phyloP scores from a whole-genome alignment of 2,329 filamentous ascomycete species.

The Aspergillus melleus region DNA sequence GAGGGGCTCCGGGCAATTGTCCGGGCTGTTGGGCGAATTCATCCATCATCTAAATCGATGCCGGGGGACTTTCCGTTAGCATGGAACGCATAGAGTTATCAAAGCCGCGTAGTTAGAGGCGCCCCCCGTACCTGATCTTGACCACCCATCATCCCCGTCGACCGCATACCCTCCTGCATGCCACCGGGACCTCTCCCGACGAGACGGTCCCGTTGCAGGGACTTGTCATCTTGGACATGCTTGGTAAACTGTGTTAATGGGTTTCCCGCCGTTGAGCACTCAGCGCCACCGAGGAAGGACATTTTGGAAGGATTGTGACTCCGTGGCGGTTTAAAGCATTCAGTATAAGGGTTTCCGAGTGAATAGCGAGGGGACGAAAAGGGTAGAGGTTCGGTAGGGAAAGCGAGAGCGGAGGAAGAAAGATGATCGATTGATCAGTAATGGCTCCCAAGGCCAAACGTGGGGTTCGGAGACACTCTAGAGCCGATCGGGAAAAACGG shows the following conservation, averaged over 20 bases:
- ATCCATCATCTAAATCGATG: constrained; percentile 73
- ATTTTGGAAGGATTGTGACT: constrained; percentile 51
- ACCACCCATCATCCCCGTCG: constrained; percentile 64
- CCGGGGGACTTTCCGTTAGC: constrained; percentile 26
- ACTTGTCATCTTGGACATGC: constrained; percentile 94
- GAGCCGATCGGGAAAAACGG: constrained; percentile 18
- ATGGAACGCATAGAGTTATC: not conserved
- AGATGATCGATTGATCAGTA: constrained; percentile 9
- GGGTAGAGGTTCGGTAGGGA: constrained; percentile 3
- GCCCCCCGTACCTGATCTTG: constrained; percentile 66
- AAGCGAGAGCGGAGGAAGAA: constrained; percentile 2
- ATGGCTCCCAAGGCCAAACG: constrained; percentile 16
- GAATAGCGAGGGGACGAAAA: not conserved
- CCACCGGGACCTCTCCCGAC: constrained; percentile 71
- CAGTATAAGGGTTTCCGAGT: not conserved
- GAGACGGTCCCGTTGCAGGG: constrained; percentile 85
- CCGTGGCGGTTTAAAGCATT: no score
- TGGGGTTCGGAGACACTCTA: constrained; percentile 24
- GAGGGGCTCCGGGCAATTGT: constrained; percentile 56
- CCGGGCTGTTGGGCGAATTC: constrained; percentile 82
- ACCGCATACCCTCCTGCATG: constrained; percentile 75
- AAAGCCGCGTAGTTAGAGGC: not conserved
- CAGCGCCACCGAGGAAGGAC: constrained; percentile 94
- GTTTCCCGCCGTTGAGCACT: constrained; percentile 95
- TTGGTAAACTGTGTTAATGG: constrained; percentile 97